phyloP scores from a whole-genome alignment of 2,329 filamentous ascomycete species.

The Trichoderma atrobrunneum region DNA sequence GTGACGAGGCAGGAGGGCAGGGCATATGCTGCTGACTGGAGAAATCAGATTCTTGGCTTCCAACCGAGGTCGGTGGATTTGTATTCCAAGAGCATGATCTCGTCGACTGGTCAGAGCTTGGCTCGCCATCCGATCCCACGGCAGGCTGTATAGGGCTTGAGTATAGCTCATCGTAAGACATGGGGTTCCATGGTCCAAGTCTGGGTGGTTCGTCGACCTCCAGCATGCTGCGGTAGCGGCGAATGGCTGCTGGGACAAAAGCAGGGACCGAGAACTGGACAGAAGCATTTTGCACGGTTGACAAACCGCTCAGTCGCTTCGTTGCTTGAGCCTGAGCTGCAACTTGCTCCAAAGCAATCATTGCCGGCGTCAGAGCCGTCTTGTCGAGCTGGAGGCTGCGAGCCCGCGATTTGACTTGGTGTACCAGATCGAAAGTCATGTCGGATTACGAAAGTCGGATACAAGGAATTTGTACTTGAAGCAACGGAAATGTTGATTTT shows the following conservation, averaged over 20 bases:
- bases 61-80: neutral
- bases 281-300: conserved; percentile 22
- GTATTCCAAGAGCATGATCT: conserved; percentile 1
- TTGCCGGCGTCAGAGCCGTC: conserved; percentile 21
- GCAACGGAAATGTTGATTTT: conserved; percentile 27
- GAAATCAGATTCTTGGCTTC: conserved; percentile 12
- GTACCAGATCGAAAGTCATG: conserved; percentile 44
- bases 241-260: conserved; percentile 24
- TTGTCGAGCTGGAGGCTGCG: conserved; percentile 51
- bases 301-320: conserved; percentile 37
- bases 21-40: conserved; percentile 36
- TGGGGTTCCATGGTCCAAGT: conserved; percentile 42
- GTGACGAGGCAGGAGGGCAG: conserved; percentile 1
- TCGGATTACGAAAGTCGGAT: conserved; percentile 30
- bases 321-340: conserved; percentile 22
- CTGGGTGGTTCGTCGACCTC: conserved; percentile 49
- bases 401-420: conserved; percentile 44
- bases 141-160: conserved; percentile 21
- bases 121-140: neutral
- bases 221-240: conserved; percentile 52
- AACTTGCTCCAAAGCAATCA: conserved; percentile 20
- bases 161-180: conserved; percentile 49
- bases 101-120: conserved; percentile 18
- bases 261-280: conserved; percentile 12
- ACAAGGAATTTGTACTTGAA: conserved; percentile 23